These are phyloP conservation scores for Canavalia ensiformis DNA, from an alignment of 306 rosid species.

Conservation along the genomic window DNA sequence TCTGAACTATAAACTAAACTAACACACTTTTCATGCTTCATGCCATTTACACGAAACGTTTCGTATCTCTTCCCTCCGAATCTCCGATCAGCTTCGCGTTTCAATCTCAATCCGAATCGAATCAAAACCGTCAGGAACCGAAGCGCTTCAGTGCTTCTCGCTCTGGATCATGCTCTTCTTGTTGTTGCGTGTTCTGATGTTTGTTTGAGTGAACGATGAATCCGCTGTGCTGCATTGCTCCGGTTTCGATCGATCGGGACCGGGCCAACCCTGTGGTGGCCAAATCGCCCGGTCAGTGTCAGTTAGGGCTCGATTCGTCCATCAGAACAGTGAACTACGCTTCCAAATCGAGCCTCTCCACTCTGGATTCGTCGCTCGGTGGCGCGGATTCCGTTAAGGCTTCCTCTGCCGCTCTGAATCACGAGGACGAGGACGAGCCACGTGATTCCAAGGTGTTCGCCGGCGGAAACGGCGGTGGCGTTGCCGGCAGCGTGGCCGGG, in stretches of 20 bases:
- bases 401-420: conserved; percentile 50
- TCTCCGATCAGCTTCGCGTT: conserved; percentile 47
- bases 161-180: conserved; percentile 17
- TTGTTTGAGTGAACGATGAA: conserved; percentile 59
- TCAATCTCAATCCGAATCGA: background rate
- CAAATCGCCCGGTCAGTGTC: conserved; percentile 65
- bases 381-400: conserved; percentile 63
- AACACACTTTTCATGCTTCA: background rate
- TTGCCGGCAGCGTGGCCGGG: conserved; percentile 78
- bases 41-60: background rate
- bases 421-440: conserved; percentile 67
- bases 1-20: background rate
- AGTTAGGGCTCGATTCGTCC: conserved; percentile 68
- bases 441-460: conserved; percentile 73
- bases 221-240: conserved; percentile 99
- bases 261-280: conserved; percentile 58
- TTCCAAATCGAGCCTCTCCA: conserved; percentile 66
- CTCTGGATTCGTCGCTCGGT: conserved; percentile 68
- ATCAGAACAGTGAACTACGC: conserved; percentile 58
- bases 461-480: conserved; percentile 56
- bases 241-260: conserved; percentile 98
- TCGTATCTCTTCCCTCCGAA: background rate
- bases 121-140: background rate
- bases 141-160: conserved; percentile 1
- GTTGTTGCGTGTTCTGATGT: background rate